Evolutionary conservation across 2,329 filamentous ascomycete species (phyloP), one percentile per base, ranked within the genome.

Genomic region (Fusarium sp.): DNA sequence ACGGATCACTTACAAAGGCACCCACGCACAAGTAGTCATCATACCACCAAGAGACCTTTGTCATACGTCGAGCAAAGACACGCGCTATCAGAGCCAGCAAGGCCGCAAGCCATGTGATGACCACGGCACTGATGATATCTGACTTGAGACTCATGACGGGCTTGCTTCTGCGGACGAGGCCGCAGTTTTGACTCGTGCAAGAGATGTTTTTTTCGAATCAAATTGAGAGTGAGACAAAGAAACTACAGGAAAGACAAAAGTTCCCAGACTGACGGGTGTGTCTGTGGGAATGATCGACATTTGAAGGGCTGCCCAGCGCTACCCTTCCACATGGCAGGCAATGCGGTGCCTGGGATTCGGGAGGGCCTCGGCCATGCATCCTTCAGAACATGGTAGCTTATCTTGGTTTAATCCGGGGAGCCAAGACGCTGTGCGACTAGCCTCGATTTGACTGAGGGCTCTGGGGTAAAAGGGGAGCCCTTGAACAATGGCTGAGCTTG

Each of bases 31-130:
- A 43, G 39, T 72, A 73, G 32, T 73, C 71, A 34, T 73, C 71
- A 45, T 55, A 65, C 68, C 71, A 73, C 71, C 71, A 73, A 1
- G 19, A 17, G 4, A 68, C 56, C 46, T 73, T 73, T 7, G 68
- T 73, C 55, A 73, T 65, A 2, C 65, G 69, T 6, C 71, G 48
- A 4, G 71, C 71, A 39, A 65, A 55, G 1, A 71, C n/a, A 11
- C 71, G 64, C 19, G 70, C 56, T 11, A 67, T 39, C 38, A 73
- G 34, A 8, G 71, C 57, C 23, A 70, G 32, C 19, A 72, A 23
- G 7, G 71, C 71, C 7, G 62, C 67, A 17, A 61, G 20, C 71
- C 68, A 73, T 23, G 70, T 71, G 32, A 74, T 38, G 21, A 38
- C 46, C 15, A 68, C 50, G 12, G 58, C 59, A 26, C 47, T 45